Evolutionary conservation across 169 alveolate genomes (phyloP), one percentile per base, ranked within the genome.

Genomic region (Eimeria necatrix): DNA sequence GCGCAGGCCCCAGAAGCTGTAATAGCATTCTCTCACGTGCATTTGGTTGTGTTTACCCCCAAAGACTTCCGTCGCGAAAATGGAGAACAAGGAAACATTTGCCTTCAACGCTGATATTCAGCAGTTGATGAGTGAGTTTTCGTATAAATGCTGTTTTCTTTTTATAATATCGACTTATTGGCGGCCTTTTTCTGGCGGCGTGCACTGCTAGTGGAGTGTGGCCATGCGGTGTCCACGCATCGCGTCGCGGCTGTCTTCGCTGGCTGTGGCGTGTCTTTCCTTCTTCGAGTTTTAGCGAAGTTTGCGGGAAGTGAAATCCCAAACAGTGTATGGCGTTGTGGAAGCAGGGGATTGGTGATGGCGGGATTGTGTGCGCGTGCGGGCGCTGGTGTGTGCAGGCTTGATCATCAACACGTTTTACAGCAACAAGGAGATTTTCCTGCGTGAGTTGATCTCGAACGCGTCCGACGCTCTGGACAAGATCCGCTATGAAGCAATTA

Each of bases 51-150:
- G 68, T 32, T 49, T 78, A 46, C 88, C 48, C 88, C 88, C 68
- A 60, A 48, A 46, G 20, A 46, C 85, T 32, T 26, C 87, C 12
- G 52, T n/a, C 46, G 49, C 8, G 59, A 96, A 95, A 59, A 96
- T 95, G 96, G 93, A 94, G 97, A 94, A 97, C 59, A 98, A 97
- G 95, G 99, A 99, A 95, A 98, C 99, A 71, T 99, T 98, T 97
- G 99, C 99, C 97, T 99, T 99, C 99, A 99, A 99, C 95, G 99
- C 99, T 86, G 99, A 99, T 94, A 98, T 99, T 96, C 98, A 99
- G 97, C 99, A 99, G 96, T 97, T 99, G 97, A 97, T 99, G 99
- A 98, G 99, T 95, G 49, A 93, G 95, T 0, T 32, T 26, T 1
- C 49, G 84, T 3, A 24, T 59, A 16, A 9, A 24, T 73, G 53